These are phyloP conservation scores for Tetrapisispora pingtungensis DNA, from an alignment of 805 yeast species.

Conservation along the genomic window DNA sequence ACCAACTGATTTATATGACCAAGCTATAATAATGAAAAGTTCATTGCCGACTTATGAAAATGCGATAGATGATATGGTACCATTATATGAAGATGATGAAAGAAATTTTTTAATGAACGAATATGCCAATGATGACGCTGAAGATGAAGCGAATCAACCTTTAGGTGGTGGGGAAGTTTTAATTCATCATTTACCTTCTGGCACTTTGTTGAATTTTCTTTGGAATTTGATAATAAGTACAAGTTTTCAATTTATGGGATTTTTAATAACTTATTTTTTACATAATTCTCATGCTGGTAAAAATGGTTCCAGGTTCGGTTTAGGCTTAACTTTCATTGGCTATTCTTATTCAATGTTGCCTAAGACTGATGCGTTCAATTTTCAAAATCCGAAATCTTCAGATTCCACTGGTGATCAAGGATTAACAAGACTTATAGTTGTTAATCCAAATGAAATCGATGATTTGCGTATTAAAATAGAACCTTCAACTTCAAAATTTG, in stretches of 20 bases:
- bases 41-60: constrained; percentile 84
- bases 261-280: constrained; percentile 75
- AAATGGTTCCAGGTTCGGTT: constrained; percentile 87
- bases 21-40: constrained; percentile 34
- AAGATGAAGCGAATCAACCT: constrained; percentile 43
- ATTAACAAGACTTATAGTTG: constrained; percentile 39
- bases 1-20: constrained; percentile 43
- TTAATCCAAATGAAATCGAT: constrained; percentile 50
- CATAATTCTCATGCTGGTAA: constrained; percentile 97
- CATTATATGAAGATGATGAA: constrained; percentile 82
- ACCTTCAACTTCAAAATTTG: constrained; percentile 17
- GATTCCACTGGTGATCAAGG: constrained; percentile 12
- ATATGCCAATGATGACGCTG: constrained; percentile 68
- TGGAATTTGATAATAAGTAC: constrained; percentile 87
- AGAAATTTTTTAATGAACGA: neutral
- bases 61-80: constrained; percentile 90
- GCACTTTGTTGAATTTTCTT: constrained; percentile 69
- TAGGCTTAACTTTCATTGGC: constrained; percentile 73
- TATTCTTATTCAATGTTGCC: constrained; percentile 55
- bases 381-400: constrained; percentile 18
- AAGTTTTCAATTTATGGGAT: constrained; percentile 89
- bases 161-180: constrained; percentile 63
- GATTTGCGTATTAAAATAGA: constrained; percentile 18
- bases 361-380: constrained; percentile 27
- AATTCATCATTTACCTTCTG: constrained; percentile 93